Evolutionary conservation across 2,329 filamentous ascomycete genomes (phyloP), one percentile per base, ranked within the genome.

Genomic region (Cladophialophora chaetospira): DNA sequence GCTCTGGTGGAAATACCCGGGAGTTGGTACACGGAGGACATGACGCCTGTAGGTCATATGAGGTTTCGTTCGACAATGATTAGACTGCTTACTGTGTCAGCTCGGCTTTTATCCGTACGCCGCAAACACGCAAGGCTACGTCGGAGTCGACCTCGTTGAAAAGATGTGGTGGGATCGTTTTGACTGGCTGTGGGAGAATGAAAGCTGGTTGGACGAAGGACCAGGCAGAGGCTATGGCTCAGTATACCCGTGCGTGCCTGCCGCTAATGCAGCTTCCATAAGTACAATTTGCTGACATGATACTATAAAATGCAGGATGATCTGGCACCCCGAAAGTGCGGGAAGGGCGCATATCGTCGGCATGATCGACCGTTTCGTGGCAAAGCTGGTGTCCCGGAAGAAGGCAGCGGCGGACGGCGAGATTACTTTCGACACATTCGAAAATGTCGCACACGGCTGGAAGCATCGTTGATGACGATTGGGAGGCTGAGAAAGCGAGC

Each of bases 91-190:
- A 62, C 26, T 23, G 25, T 31, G 19, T 29, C 46, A 61, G 1
- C 71, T 77, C 67, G 74, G 75, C 33, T 77, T 72, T 57, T 71
- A 77, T 9, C 75, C 75, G 0, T 73, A 73, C 26, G 60, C 66
- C 0, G 67, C 73, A 1, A 85, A 84, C 58, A 80, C 77, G 2
- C 77, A 80, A 40, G 83, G 83, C 1, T 86, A 84, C 64, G 81
- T 85, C 0, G 79, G 82, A 51, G 77, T 79, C 3, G 73, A 77
- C 8, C 74, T 80, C 1, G 76, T 86, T 25, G 82, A 86, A 72
- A 74, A 79, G 57, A 80, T 85, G 73, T 86, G 83, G 83, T 79
- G 75, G 63, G 82, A 84, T 63, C 76, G 80, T 10, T 83, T 85
- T 63, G 73, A 79, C 58, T 86, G 77, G 75, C 71, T 84, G n/a